Conservation (phyloP, 148 eudicot genomes). For the Suaeda aralocaspica region DNA sequence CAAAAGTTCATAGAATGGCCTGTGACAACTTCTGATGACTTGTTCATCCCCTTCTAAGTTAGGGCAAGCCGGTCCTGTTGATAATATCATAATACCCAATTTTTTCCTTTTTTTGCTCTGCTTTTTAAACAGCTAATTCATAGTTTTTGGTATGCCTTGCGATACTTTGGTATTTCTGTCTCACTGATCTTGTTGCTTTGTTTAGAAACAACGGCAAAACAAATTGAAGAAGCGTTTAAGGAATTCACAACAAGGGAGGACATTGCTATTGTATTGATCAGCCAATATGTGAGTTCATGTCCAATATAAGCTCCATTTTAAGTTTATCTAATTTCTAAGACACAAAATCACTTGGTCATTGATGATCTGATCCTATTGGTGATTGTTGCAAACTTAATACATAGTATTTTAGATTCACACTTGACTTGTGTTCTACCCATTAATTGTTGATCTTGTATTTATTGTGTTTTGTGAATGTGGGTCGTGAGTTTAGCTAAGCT, state of each 20-base stretch:
- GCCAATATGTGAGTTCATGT: conserved; percentile 59
- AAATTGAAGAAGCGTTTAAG: conserved; percentile 71
- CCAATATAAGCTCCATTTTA: not conserved
- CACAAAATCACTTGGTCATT: not conserved
- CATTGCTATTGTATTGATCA: conserved; percentile 66
- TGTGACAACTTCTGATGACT: not conserved
- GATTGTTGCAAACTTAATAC: not conserved
- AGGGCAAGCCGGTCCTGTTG: not conserved
- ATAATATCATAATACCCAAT: not conserved
- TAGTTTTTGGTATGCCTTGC: not conserved
- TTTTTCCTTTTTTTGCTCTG: not conserved
- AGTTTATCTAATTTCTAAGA: conserved; percentile 1
- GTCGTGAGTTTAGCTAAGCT: not conserved
- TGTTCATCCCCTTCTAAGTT: not conserved
- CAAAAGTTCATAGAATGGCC: no score
- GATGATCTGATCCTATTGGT: not conserved
- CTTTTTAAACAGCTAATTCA: not conserved
- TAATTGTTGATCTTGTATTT: not conserved
- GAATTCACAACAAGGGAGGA: conserved; percentile 76
- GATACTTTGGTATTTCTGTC: not conserved
- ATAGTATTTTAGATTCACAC: not conserved
- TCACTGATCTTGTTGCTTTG: conserved; percentile 2
- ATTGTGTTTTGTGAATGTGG: not conserved
- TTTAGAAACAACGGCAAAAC: conserved; percentile 61
- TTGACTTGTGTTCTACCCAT: not conserved